Evolutionary conservation across 345 rosid species (phyloP).

Genomic region (Ceriops decandra): DNA sequence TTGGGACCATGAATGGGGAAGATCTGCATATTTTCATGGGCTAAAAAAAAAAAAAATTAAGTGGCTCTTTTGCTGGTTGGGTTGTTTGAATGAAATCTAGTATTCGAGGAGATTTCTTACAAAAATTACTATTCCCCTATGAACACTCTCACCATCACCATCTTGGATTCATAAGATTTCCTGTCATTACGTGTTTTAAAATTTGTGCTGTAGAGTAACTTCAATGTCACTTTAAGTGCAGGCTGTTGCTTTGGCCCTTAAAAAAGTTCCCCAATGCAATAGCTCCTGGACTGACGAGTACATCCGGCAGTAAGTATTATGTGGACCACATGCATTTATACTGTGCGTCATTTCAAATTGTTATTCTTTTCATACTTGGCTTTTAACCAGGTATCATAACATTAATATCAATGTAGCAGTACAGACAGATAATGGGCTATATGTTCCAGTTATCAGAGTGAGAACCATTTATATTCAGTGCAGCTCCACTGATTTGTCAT

Average conservation of each 20-base stretch:
- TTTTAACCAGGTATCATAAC: slow-evolving; percentile 57
- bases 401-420: slow-evolving; percentile 92
- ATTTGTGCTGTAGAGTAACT: slow-evolving; percentile 1
- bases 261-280: slow-evolving; percentile 92
- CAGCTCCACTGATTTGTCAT: background rate
- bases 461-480: slow-evolving; percentile 14
- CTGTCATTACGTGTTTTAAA: background rate
- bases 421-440: slow-evolving; percentile 94
- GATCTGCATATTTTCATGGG: background rate
- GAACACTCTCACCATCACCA: background rate
- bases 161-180: background rate
- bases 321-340: slow-evolving; percentile 3
- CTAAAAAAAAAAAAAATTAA: background rate
- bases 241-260: slow-evolving; percentile 98
- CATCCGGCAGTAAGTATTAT: slow-evolving; percentile 82
- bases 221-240: slow-evolving; percentile 22
- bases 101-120: background rate
- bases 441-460: slow-evolving; percentile 91
- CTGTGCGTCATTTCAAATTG: background rate
- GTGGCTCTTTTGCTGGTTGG: background rate
- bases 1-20: background rate
- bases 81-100: background rate
- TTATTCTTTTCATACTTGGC: background rate
- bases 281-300: slow-evolving; percentile 95
- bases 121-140: background rate